phyloP scores from a whole-genome alignment of 768 basidiomycete species.

The Mrakia blollopis region DNA sequence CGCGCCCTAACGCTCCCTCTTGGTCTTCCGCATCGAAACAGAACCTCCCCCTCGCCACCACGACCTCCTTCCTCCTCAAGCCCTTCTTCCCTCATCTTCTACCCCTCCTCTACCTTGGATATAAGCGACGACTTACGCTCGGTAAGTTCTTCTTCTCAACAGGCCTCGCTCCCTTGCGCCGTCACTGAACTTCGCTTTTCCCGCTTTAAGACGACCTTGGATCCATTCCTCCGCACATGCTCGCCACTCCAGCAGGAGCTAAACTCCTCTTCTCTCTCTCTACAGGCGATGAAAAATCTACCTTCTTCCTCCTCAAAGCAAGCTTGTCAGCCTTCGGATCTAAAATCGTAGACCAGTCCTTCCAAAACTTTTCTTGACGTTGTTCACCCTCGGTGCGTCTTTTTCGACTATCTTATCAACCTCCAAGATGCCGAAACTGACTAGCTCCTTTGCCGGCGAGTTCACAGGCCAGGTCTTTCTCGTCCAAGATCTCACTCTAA shows the following conservation, averaged over 20 bases:
- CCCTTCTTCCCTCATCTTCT: conserved; percentile 24
- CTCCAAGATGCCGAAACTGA: background rate
- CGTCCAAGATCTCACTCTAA: conserved; percentile 9
- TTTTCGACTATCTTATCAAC: background rate
- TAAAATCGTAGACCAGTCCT: background rate
- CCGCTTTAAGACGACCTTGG: conserved; percentile 1
- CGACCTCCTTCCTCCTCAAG: conserved; percentile 19
- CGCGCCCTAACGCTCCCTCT: background rate
- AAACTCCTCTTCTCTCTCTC: conserved; percentile 1
- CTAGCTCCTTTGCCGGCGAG: background rate
- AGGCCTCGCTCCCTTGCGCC: background rate
- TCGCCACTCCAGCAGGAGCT: background rate
- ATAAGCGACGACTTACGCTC: background rate
- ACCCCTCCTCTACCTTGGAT: conserved; percentile 16
- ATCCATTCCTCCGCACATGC: conserved; percentile 6
- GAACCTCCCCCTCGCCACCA: background rate
- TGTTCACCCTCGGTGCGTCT: background rate
- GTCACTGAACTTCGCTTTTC: background rate
- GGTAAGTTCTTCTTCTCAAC: background rate
- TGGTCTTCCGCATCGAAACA: background rate
- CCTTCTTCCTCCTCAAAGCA: conserved; percentile 13
- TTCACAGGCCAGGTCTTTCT: conserved; percentile 17
- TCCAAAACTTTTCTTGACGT: background rate
- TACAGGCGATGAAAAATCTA: background rate
- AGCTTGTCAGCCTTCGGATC: background rate